Percentiles rank a stretch among this genome's conserved stretches.
Evolutionary conservation across 2,329 filamentous ascomycete species (phyloP).

Genomic region (Coniochaeta hoffmannii): DNA sequence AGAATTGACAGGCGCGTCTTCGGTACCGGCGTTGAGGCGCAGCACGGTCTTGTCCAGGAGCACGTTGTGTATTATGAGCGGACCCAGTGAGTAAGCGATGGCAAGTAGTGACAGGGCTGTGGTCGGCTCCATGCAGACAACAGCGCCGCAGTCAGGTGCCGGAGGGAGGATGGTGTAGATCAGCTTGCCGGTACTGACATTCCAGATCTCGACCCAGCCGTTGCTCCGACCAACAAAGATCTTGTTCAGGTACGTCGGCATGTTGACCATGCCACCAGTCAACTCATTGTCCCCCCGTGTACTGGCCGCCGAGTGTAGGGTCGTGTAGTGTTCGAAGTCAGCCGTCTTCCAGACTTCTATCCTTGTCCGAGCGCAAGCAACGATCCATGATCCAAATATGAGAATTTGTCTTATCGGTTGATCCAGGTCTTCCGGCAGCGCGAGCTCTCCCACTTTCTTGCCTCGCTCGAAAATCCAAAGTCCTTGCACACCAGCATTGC

Average conservation of each 20-base stretch:
- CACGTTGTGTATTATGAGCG: slow-evolving; percentile 74
- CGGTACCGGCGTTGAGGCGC: slow-evolving; percentile 56
- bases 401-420: slow-evolving; percentile 72
- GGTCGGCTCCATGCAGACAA: slow-evolving; percentile 81
- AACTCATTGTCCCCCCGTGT: slow-evolving; percentile 58
- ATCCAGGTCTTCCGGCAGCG: slow-evolving; percentile 54
- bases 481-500: slow-evolving; percentile 49
- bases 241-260: slow-evolving; percentile 96
- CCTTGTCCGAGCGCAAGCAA: slow-evolving; percentile 66
- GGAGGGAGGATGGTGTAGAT: slow-evolving; percentile 84
- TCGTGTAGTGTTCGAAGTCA: slow-evolving; percentile 85
- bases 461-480: slow-evolving; percentile 91
- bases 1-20: slow-evolving; percentile 62
- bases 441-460: slow-evolving; percentile 71
- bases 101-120: slow-evolving; percentile 80
- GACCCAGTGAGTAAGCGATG: slow-evolving; percentile 76
- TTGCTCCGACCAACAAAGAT: slow-evolving; percentile 82
- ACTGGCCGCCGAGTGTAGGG: slow-evolving; percentile 55
- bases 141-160: slow-evolving; percentile 62
- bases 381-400: slow-evolving; percentile 85
- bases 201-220: slow-evolving; percentile 95
- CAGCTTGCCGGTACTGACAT: slow-evolving; percentile 83
- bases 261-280: slow-evolving; percentile 71
- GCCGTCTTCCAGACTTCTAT: slow-evolving; percentile 86
- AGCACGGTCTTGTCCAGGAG: slow-evolving; percentile 68